phyloP scores from a whole-genome alignment of 1,284 basidiomycete genomes.

The Fomitopsis betulina region DNA sequence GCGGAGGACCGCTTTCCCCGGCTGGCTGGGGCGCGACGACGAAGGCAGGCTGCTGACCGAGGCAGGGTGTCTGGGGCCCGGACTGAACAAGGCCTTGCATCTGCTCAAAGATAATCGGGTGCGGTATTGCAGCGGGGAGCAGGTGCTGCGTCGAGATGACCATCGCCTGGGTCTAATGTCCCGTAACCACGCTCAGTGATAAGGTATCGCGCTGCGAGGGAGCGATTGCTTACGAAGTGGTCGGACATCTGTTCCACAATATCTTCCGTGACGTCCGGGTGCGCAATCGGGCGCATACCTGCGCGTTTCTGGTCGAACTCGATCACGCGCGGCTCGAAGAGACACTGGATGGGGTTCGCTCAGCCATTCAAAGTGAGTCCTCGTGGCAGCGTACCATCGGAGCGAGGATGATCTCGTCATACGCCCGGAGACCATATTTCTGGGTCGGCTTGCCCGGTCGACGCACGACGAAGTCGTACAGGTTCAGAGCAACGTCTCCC shows the following conservation, averaged over 20 bases:
- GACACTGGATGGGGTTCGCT: constrained; percentile 46
- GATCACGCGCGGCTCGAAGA: constrained; percentile 91
- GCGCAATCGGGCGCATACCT: constrained; percentile 41
- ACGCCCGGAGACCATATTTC: constrained; percentile 89
- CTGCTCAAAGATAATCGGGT: constrained; percentile 12
- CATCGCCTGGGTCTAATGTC: constrained; percentile 75
- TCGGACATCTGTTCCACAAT: constrained; percentile 63
- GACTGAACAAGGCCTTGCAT: constrained; percentile 23
- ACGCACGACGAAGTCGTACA: constrained; percentile 88
- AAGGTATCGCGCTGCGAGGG: neutral
- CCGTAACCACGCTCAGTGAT: neutral
- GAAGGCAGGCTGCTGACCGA: constrained; percentile 12
- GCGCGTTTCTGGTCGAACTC: constrained; percentile 80
- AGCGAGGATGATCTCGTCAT: constrained; percentile 94
- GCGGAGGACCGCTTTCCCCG: constrained; percentile 8
- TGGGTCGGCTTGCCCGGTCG: constrained; percentile 72
- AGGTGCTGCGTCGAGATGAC: constrained; percentile 82
- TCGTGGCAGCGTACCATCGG: constrained; percentile 68
- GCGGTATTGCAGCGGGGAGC: constrained; percentile 36
- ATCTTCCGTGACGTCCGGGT: constrained; percentile 65
- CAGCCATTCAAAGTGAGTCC: neutral
- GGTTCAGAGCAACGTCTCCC: constrained; percentile 83
- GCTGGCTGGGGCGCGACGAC: constrained; percentile 16
- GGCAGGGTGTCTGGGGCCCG: constrained; percentile 17
- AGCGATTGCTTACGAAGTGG: constrained; percentile 47